phyloP scores from a whole-genome alignment of 225 moss, liverwort and hornwort genomes.

The Neckera pumila region DNA sequence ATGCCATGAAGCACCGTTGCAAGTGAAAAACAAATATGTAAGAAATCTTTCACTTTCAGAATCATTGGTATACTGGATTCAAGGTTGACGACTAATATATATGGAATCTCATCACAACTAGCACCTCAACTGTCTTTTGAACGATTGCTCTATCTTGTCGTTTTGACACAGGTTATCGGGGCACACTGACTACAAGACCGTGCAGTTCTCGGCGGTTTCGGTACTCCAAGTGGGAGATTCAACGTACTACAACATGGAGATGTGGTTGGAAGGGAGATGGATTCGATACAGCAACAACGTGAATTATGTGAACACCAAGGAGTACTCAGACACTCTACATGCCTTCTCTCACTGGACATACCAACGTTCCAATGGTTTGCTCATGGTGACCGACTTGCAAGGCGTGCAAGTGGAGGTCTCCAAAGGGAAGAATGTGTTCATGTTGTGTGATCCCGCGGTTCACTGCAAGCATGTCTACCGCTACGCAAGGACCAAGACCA shows the following conservation, averaged over 20 bases:
- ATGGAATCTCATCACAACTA: not conserved
- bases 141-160: not conserved
- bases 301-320: not conserved
- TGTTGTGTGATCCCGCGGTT: not conserved
- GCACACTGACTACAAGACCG: slow-evolving; percentile 10
- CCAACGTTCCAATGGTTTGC: not conserved
- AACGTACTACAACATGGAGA: slow-evolving; percentile 43
- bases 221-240: slow-evolving; percentile 19
- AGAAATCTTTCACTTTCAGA: too few species aligned
- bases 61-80: not conserved
- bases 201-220: slow-evolving; percentile 44
- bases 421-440: not conserved
- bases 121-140: not conserved
- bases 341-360: not conserved
- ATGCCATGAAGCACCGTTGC: too few species aligned
- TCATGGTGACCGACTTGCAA: not conserved
- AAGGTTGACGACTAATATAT: too few species aligned
- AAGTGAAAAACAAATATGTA: not conserved
- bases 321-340: not conserved
- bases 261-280: not conserved
- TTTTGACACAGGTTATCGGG: not conserved
- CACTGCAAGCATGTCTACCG: not conserved
- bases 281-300: not conserved
- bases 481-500: not conserved
- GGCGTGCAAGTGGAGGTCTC: not conserved